A percentile compares a stretch with the other conserved stretches of the same genome.
Evolutionary conservation across 495 filamentous ascomycete species (phyloP).

Genomic region (Hypomontagnella submonticulosa): DNA sequence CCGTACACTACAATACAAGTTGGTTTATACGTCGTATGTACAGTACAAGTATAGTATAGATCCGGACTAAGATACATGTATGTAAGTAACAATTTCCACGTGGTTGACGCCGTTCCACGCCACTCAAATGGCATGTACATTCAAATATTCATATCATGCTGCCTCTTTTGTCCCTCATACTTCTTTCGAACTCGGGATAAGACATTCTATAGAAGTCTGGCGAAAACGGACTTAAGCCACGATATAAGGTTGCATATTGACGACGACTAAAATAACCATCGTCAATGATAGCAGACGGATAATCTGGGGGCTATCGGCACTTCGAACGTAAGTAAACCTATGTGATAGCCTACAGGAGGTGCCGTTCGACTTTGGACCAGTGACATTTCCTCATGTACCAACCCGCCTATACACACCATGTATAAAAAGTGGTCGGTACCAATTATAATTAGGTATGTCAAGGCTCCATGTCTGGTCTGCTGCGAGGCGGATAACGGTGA

Average conservation of each 20-base stretch:
- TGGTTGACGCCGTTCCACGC: conserved; percentile 39
- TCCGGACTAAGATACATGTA: conserved; percentile 29
- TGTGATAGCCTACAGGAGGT: conserved; percentile 33
- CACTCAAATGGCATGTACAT: conserved; percentile 2
- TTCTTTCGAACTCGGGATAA: conserved; percentile 2
- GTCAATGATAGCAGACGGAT: background rate
- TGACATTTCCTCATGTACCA: conserved; percentile 13
- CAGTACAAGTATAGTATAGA: conserved; percentile 13
- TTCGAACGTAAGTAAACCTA: conserved; percentile 29
- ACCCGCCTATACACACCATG: background rate
- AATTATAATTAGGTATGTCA: conserved; percentile 19
- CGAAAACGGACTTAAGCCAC: conserved; percentile 2
- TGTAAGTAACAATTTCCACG: conserved; percentile 25
- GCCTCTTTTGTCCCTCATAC: background rate
- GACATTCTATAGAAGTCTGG: background rate
- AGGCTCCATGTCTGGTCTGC: conserved; percentile 15
- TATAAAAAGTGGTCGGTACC: conserved; percentile 34
- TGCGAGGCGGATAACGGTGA: conserved; percentile 43
- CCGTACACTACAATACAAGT: conserved; percentile 12
- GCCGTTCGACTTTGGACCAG: conserved; percentile 19
- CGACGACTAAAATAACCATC: conserved; percentile 18
- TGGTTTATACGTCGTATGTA: background rate
- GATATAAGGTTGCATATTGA: conserved; percentile 20
- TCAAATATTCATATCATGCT: background rate
- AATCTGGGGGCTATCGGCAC: conserved; percentile 30